Evolutionary conservation across 495 filamentous ascomycete genomes (phyloP).

Genomic region (Xylaria palmicola): DNA sequence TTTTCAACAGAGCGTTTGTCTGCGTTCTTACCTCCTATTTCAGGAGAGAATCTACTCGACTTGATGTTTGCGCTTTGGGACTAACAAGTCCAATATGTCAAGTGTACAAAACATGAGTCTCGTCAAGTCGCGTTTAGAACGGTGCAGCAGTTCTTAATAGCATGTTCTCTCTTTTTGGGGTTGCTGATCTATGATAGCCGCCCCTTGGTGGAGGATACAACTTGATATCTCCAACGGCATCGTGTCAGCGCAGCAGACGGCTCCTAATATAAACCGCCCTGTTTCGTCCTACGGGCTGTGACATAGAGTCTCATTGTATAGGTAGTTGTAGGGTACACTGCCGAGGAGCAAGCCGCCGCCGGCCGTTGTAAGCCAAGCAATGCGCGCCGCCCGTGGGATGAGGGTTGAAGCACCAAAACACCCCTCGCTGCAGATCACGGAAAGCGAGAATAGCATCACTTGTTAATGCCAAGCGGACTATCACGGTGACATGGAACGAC

Average conservation of each 20-base stretch:
- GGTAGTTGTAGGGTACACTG: background rate
- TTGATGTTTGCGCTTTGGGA: background rate
- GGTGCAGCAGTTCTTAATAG: no score
- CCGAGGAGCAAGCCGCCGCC: background rate
- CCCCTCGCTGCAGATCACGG: constrained; percentile 12
- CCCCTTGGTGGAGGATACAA: no score
- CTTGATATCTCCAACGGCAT: no score
- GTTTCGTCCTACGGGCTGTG: background rate
- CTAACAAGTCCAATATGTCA: no score
- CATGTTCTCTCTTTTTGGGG: no score
- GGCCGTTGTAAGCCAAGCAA: constrained; percentile 1
- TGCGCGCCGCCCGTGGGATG: background rate
- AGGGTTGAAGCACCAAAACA: background rate
- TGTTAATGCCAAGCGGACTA: background rate
- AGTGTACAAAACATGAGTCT: no score
- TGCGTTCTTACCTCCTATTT: background rate
- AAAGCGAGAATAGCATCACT: constrained; percentile 3
- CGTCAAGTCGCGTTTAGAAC: no score
- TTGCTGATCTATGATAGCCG: no score
- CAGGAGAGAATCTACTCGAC: no score
- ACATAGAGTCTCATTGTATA: background rate
- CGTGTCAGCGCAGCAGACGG: background rate
- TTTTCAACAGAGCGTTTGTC: background rate
- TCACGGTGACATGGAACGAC: background rate
- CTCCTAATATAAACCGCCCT: background rate